These are phyloP conservation scores for Bertia moriformis DNA, from an alignment of 2,329 filamentous ascomycete genomes.

Conservation along the genomic window DNA sequence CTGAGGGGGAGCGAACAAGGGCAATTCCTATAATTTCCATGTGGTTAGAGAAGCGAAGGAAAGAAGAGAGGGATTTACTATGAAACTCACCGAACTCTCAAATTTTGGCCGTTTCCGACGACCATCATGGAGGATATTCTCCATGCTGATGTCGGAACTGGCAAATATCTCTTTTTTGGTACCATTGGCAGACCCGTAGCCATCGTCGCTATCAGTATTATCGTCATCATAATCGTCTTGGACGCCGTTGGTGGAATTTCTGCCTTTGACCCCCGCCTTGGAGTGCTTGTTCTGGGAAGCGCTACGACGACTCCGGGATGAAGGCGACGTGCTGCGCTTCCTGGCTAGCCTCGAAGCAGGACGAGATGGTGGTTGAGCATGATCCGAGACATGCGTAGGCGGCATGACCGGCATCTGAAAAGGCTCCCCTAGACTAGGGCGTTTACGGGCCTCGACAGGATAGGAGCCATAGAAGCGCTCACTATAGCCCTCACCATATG, in stretches of 20 bases:
- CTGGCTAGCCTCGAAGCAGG: conserved; percentile 34
- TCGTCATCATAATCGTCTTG: conserved; percentile 30
- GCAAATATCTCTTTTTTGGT: conserved; percentile 46
- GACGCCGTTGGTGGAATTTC: conserved; percentile 28
- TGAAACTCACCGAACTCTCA: conserved; percentile 83
- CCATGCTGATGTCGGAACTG: conserved; percentile 53
- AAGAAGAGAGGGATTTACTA: conserved; percentile 1
- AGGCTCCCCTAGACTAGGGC: conserved; percentile 41
- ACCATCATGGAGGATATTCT: conserved; percentile 55
- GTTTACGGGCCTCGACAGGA: conserved; percentile 27
- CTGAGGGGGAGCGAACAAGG: conserved; percentile 84
- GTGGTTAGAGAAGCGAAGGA: conserved; percentile 1
- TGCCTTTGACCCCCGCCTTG: conserved; percentile 30
- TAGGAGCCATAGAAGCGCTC: conserved; percentile 25
- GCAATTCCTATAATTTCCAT: conserved; percentile 60
- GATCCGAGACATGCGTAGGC: conserved; percentile 20
- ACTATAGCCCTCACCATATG: conserved; percentile 16
- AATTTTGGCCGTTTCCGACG: conserved; percentile 45
- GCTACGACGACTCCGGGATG: conserved; percentile 37
- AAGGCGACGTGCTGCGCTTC: conserved; percentile 42
- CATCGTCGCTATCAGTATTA: conserved; percentile 48
- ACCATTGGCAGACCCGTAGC: conserved; percentile 42
- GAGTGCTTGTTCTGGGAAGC: conserved; percentile 36
- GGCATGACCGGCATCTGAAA: conserved; percentile 39
- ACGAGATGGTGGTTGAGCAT: conserved; percentile 29